Percentiles rank a stretch among this genome's conserved stretches.
These are phyloP conservation scores for Linnemannia schmuckeri DNA, from an alignment of 192 early-diverging fungal species.

Conservation along the genomic window DNA sequence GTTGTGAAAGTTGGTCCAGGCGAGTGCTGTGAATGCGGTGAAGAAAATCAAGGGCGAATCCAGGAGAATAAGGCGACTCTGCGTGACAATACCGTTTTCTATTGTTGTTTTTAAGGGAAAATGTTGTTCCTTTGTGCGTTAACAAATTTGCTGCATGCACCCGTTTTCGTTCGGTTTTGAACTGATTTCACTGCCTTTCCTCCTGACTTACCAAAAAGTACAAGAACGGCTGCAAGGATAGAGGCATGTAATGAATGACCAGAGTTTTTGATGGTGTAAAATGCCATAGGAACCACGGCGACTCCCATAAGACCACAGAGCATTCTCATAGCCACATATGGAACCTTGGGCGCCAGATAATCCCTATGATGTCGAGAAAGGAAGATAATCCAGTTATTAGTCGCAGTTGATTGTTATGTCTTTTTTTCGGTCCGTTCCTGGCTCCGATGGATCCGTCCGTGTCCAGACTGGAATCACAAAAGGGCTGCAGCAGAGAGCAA, in stretches of 20 bases:
- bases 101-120: background rate
- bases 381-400: background rate
- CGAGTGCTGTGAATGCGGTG: slow-evolving; percentile 78
- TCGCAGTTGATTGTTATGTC: background rate
- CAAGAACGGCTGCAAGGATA: slow-evolving; percentile 81
- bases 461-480: background rate
- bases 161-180: no score
- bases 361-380: slow-evolving; percentile 65
- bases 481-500: no score
- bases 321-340: slow-evolving; percentile 88
- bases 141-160: no score
- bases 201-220: slow-evolving; percentile 78
- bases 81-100: slow-evolving; percentile 93
- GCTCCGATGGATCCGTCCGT: background rate
- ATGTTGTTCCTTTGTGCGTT: no score
- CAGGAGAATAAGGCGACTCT: slow-evolving; percentile 92
- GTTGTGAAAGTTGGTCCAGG: slow-evolving; percentile 93
- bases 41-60: slow-evolving; percentile 94
- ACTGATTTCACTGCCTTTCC: background rate
- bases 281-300: slow-evolving; percentile 84
- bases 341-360: slow-evolving; percentile 87
- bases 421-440: background rate
- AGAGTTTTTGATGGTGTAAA: slow-evolving; percentile 84
- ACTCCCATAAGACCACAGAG: slow-evolving; percentile 83
- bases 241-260: slow-evolving; percentile 82